Conservation (phyloP, 2,329 filamentous ascomycete species). For the Neurospora sp. region DNA sequence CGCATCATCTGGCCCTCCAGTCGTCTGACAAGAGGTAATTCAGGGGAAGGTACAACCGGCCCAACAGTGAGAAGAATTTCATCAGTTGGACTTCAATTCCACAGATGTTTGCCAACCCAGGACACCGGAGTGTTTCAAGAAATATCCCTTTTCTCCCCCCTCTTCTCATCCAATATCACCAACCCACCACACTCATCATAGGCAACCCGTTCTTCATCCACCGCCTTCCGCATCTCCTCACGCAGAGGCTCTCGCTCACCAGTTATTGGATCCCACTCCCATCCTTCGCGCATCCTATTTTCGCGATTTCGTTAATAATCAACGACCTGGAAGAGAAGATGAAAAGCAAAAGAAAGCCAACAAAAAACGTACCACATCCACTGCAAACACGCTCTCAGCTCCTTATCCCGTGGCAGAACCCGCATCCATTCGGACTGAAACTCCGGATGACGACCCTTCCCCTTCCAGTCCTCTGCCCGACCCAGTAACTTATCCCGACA, state of each 20-base stretch:
- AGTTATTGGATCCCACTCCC: slow-evolving; percentile 66
- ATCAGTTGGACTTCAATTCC: neutral
- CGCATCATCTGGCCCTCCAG: neutral
- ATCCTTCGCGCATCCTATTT: slow-evolving; percentile 62
- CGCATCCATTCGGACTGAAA: slow-evolving; percentile 89
- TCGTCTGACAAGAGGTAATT: neutral
- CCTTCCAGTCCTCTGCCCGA: slow-evolving; percentile 55
- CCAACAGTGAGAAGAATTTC: neutral
- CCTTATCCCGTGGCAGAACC: slow-evolving; percentile 74
- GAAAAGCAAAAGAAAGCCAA: neutral
- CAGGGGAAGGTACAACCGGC: neutral
- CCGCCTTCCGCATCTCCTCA: slow-evolving; percentile 43
- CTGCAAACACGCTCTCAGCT: slow-evolving; percentile 72
- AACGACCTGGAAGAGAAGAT: neutral
- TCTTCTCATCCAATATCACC: slow-evolving; percentile 26
- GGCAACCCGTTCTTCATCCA: slow-evolving; percentile 45
- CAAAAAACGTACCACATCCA: slow-evolving; percentile 59
- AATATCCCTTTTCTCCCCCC: neutral
- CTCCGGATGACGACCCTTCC: slow-evolving; percentile 35
- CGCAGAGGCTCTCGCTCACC: slow-evolving; percentile 49
- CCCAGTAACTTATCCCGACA: slow-evolving; percentile 70
- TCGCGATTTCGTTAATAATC: neutral
- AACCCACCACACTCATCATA: slow-evolving; percentile 42
- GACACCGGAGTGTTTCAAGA: neutral
- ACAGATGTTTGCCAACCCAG: neutral